Evolutionary conservation across 2,329 filamentous ascomycete genomes (phyloP), one percentile per base, ranked within the genome.

Genomic region (Aspergillus ochraceoroseus): DNA sequence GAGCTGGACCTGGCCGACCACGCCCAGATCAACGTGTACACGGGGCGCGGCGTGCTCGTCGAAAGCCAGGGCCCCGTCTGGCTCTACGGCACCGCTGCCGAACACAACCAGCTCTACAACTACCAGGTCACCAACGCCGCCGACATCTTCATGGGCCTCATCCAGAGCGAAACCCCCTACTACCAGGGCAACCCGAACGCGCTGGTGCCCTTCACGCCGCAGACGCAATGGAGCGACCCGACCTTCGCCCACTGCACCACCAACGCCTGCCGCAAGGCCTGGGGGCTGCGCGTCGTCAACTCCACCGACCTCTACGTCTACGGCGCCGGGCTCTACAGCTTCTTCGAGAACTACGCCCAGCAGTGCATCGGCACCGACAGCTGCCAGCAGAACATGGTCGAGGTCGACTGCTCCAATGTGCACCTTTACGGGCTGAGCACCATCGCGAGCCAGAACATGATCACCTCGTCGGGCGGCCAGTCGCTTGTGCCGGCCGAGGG

Each of bases 141-240:
- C 57, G 83, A 89, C 58, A 74, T 94, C 48, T 94, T 84, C 70
- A 82, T 94, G 75, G 82, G 78, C 7, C 70, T 86, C 35, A 87
- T 94, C 55, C 89, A 95, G 69, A 86, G 85, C 3, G 90, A 95
- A 69, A 95, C 88, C 4, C 85, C 88, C 20, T 79, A 80, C 72
- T 87, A 83, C 74, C 86, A 94, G 68, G 77, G 83, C 61, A 89
- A 90, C 69, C 87, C 88, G 3, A 76, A 83, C 52, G 77, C 86
- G 2, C 73, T 76, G 7, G 72, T 76, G 7, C 65, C 65, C 7
- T 68, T 62, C 52, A 62, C 51, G 0, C 57, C 64, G 3, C 62
- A 66, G 31, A 19, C 49, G 3, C 48, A 49, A 5, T 66, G 58
- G 56, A 61, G 59, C 19, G 64, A 84, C 82, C 58, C 88, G 0